Evolutionary conservation across 805 yeast genomes (phyloP).

Genomic region (Yueomyces sinensis): DNA sequence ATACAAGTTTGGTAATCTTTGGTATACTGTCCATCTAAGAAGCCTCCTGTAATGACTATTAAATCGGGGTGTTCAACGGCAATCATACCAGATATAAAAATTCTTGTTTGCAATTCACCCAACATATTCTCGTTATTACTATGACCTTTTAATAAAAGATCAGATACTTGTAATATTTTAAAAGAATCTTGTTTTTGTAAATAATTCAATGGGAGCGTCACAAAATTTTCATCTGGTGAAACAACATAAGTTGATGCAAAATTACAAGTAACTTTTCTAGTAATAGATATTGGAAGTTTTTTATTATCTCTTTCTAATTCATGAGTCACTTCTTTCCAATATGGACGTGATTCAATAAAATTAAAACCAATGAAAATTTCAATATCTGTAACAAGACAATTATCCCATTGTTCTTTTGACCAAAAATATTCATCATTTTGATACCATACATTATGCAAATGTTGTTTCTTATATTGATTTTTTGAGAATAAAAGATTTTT

Average conservation of each 20-base stretch:
- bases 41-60: constrained; percentile 55
- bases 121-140: constrained; percentile 33
- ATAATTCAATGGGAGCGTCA: constrained; percentile 1
- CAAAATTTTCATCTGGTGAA: neutral
- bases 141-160: constrained; percentile 44
- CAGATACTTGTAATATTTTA: constrained; percentile 55
- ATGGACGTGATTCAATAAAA: constrained; percentile 45
- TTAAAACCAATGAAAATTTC: constrained; percentile 42
- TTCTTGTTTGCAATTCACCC: constrained; percentile 31
- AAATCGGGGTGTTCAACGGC: constrained; percentile 47
- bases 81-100: constrained; percentile 38
- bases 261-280: constrained; percentile 2
- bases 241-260: neutral
- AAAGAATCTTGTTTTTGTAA: constrained; percentile 28
- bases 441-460: constrained; percentile 27
- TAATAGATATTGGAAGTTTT: constrained; percentile 5
- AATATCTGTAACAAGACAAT: constrained; percentile 27
- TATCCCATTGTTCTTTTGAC: constrained; percentile 33
- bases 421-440: constrained; percentile 39
- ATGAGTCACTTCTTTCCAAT: constrained; percentile 32
- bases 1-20: constrained; percentile 52
- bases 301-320: constrained; percentile 2
- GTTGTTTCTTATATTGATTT: too few species aligned
- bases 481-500: constrained; percentile 1
- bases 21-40: constrained; percentile 41